Base-by-base conservation (phyloP, 495 filamentous ascomycete genomes). In the Penicillium egyptiacum region DNA sequence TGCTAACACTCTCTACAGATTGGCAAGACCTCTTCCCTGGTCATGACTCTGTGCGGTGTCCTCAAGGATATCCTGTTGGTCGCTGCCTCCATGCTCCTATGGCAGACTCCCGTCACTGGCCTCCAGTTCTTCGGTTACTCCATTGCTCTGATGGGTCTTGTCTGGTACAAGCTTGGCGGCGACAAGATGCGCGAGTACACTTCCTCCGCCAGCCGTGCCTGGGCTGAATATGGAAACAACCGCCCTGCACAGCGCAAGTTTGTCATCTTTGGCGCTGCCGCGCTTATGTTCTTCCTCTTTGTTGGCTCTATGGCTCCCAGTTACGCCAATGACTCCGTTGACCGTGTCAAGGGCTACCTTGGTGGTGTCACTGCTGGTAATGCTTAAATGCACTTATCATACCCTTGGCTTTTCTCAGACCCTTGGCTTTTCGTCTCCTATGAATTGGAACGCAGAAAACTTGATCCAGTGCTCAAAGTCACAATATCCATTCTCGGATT, bases 51-150 rank as follows among this genome's bases (percentile, higher is more conserved):
- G 49, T 98, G 91, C 75, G 94, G 94, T 78, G 92, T 98, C 56
- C 86, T 98, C 68, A 98, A 98, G 82, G 94, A 98, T 80, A 93
- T 98, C 62, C 85, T 98, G 57, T 88, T 98, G 28, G 92, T 98
- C 47, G 76, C 79, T 52, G 89, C 90, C 50, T 96, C 91, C 54
- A 94, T 97, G 83, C 67, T 89, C 58, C 87, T 98, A 72, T 96
- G 90, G 88, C 79, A 86, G 55, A 94, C 91, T 58, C 85, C 86
- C 22, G 87, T 98, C 65, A 83, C 89, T 20, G 71, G 72, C 46
- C 84, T 93, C 48, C 92, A 97, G 76, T 84, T 86, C 73, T 91
- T 96, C 74, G 92, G 92, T 59, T 97, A 97, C 82, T 81, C 80
- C 71, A 89, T 97, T 65, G 92, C 92, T 31, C 84, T 97, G 19